These are phyloP conservation scores for Spathaspora passalidarum DNA, from an alignment of 805 yeast species.

Conservation along the genomic window DNA sequence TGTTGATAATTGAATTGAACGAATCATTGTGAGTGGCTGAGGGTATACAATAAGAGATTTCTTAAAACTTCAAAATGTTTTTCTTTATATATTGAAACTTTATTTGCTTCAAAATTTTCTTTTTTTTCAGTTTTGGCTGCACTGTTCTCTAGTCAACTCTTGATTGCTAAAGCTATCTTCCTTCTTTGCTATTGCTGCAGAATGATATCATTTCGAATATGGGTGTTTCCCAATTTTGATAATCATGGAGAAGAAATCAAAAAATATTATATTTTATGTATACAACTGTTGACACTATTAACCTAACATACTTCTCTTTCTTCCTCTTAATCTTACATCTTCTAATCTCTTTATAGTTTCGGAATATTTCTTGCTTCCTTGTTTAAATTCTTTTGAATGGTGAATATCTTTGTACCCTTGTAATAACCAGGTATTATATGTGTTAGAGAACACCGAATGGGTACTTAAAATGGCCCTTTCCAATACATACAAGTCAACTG, in stretches of 20 bases:
- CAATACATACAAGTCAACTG: constrained; percentile 93
- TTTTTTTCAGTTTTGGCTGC: too few relatives aligned
- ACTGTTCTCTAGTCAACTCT: too few relatives aligned
- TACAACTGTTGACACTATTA: not conserved
- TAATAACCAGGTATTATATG: constrained; percentile 67
- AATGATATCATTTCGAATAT: not conserved
- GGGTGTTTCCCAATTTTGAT: not conserved
- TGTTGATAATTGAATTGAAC: not conserved
- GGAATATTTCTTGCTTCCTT: constrained; percentile 38
- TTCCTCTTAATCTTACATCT: constrained; percentile 86
- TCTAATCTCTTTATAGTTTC: constrained; percentile 67
- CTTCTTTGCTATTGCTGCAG: not conserved
- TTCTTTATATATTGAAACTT: not conserved
- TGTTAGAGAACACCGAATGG: constrained; percentile 69
- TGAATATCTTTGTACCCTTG: constrained; percentile 59
- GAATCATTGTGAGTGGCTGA: constrained; percentile 3
- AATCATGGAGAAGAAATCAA: not conserved
- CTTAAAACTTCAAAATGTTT: not conserved
- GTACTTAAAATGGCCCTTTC: constrained; percentile 91
- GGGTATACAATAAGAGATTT: not conserved
- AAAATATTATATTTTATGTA: too few relatives aligned
- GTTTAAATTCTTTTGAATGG: constrained; percentile 18
- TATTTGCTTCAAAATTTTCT: too few relatives aligned
- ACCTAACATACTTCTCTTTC: constrained; percentile 95
- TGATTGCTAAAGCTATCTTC: not conserved